A percentile compares a stretch with the other conserved stretches of the same genome.
Conservation (phyloP, 768 basidiomycete genomes). For the Boletus huronensis region DNA sequence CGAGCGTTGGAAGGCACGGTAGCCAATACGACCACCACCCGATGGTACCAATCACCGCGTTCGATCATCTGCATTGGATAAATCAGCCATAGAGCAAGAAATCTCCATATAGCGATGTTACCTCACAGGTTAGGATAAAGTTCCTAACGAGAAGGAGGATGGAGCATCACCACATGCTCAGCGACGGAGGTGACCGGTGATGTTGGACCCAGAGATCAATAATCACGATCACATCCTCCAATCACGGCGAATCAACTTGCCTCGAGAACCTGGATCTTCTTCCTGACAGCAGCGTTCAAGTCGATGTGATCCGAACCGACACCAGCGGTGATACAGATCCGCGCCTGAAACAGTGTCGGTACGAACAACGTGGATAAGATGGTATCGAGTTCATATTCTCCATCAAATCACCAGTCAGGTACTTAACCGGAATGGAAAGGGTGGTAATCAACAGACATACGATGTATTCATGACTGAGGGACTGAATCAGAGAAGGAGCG, state of each 20-base stretch:
- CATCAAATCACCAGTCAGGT: no score
- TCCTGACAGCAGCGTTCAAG: constrained; percentile 78
- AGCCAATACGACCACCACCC: constrained; percentile 79
- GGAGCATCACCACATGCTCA: constrained; percentile 85
- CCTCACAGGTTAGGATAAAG: constrained; percentile 81
- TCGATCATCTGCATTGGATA: constrained; percentile 60
- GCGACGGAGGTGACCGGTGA: constrained; percentile 89
- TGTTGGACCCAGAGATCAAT: constrained; percentile 68
- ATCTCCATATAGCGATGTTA: constrained; percentile 18
- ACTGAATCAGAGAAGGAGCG: constrained; percentile 26
- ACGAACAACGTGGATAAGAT: no score
- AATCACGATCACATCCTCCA: neutral
- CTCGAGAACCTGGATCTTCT: constrained; percentile 75
- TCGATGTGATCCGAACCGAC: constrained; percentile 93
- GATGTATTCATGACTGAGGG: constrained; percentile 72
- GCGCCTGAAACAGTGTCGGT: no score
- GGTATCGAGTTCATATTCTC: no score
- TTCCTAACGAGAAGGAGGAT: constrained; percentile 89
- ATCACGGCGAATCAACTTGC: neutral
- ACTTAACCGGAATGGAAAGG: no score
- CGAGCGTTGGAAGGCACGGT: constrained; percentile 79
- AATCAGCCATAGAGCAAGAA: neutral
- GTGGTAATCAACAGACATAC: no score
- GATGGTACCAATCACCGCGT: constrained; percentile 82
- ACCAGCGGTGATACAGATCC: no score